Evolutionary conservation across 805 yeast species (phyloP).

Genomic region (Wickerhamomyces hampshirensis): DNA sequence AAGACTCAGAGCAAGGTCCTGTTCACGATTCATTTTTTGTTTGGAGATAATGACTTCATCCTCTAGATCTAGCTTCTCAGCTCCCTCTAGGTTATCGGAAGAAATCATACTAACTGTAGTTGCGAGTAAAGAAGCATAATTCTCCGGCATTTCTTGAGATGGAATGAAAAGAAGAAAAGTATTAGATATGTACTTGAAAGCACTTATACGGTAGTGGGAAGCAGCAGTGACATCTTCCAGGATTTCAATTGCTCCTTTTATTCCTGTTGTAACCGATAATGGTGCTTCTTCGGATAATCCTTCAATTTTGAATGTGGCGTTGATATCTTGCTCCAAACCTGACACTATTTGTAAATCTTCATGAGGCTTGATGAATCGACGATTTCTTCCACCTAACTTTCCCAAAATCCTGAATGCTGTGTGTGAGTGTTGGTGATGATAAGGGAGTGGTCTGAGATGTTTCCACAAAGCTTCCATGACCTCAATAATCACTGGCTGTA

Average conservation of each 20-base stretch:
- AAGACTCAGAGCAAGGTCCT: conserved; percentile 57
- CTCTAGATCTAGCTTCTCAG: conserved; percentile 26
- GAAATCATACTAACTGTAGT: conserved; percentile 42
- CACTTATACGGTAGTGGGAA: conserved; percentile 66
- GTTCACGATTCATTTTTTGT: conserved; percentile 51
- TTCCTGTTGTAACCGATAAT: conserved; percentile 78
- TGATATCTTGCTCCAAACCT: conserved; percentile 58
- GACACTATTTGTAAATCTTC: conserved; percentile 53
- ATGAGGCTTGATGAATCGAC: conserved; percentile 77
- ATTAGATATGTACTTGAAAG: conserved; percentile 66
- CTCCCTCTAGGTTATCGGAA: conserved; percentile 29
- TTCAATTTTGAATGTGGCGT: conserved; percentile 64
- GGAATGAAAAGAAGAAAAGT: conserved; percentile 64
- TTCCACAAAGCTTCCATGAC: conserved; percentile 92
- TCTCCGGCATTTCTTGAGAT: conserved; percentile 34
- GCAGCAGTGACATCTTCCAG: conserved; percentile 58
- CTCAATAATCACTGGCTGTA: conserved; percentile 93
- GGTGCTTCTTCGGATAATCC: conserved; percentile 62
- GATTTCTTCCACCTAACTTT: conserved; percentile 92
- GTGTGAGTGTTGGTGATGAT: conserved; percentile 92
- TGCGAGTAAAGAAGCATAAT: conserved; percentile 39
- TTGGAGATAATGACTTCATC: conserved; percentile 44
- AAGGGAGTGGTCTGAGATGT: conserved; percentile 87
- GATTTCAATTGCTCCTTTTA: conserved; percentile 70
- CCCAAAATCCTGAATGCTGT: conserved; percentile 91